phyloP scores from a whole-genome alignment of 2,329 filamentous ascomycete genomes.

The Chlorencoelia australis region DNA sequence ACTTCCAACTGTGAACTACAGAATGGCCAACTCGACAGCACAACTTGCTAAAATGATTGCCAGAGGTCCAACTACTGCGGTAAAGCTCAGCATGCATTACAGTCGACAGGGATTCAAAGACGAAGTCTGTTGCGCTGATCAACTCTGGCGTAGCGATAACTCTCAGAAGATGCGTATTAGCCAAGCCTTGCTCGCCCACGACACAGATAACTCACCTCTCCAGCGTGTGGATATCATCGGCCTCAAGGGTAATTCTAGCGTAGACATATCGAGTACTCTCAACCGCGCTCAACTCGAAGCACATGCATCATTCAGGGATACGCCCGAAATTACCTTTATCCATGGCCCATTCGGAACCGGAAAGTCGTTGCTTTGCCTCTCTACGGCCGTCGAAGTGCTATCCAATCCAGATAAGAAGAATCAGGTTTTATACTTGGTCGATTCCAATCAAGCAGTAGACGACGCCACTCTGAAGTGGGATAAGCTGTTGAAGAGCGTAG shows the following conservation, averaged over 20 bases:
- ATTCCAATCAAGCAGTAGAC: conserved; percentile 1
- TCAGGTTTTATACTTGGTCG: neutral
- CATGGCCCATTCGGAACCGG: neutral
- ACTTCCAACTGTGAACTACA: neutral
- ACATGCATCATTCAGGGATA: neutral
- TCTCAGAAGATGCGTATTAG: neutral
- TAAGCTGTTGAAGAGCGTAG: neutral
- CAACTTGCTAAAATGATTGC: neutral
- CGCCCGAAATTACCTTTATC: neutral
- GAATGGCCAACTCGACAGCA: neutral
- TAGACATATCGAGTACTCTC: neutral
- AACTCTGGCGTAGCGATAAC: neutral
- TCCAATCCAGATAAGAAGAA: neutral
- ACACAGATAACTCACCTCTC: neutral
- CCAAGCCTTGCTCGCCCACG: conserved; percentile 1
- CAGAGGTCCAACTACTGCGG: neutral
- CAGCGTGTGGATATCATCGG: neutral
- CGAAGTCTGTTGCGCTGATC: neutral
- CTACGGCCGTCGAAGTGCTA: neutral
- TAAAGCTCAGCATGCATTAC: neutral
- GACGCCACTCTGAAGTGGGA: neutral
- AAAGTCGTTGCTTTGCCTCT: neutral
- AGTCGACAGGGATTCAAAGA: neutral
- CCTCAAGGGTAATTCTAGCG: neutral
- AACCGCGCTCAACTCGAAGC: neutral